Percentiles rank a stretch among this genome's conserved stretches.
These are phyloP conservation scores for Aureobasidium sp. DNA, from an alignment of 2,329 filamentous ascomycete species.

Conservation along the genomic window DNA sequence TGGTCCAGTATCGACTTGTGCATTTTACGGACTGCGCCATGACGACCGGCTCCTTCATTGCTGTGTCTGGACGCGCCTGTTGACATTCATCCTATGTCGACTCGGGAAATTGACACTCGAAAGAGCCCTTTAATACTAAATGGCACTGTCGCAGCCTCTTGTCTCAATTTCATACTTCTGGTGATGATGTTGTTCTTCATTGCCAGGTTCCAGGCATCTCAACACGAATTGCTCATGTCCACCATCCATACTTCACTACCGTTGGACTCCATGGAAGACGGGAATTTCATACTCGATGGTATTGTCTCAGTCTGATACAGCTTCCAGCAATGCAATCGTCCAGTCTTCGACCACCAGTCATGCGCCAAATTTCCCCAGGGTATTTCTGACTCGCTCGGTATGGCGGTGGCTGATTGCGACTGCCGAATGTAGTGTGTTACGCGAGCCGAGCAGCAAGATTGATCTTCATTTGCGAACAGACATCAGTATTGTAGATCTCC, in stretches of 20 bases:
- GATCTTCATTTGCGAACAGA: neutral
- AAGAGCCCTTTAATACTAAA: neutral
- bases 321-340: neutral
- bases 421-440: neutral
- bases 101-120: neutral
- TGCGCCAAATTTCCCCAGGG: neutral
- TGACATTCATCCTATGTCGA: neutral
- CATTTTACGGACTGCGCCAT: neutral
- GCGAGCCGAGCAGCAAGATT: neutral
- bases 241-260: neutral
- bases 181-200: neutral
- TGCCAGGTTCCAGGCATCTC: neutral
- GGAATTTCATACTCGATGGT: neutral
- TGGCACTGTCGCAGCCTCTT: neutral
- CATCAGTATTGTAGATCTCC: constrained; percentile 4
- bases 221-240: constrained; percentile 1
- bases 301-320: constrained; percentile 5
- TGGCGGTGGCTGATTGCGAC: neutral
- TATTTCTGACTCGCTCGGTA: neutral
- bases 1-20: neutral
- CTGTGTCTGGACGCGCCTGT: neutral
- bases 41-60: neutral
- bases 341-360: neutral
- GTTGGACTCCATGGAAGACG: neutral
- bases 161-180: neutral